phyloP scores from a whole-genome alignment of 371 early-diverging fungal species.

The Lichtheimia ornata region DNA sequence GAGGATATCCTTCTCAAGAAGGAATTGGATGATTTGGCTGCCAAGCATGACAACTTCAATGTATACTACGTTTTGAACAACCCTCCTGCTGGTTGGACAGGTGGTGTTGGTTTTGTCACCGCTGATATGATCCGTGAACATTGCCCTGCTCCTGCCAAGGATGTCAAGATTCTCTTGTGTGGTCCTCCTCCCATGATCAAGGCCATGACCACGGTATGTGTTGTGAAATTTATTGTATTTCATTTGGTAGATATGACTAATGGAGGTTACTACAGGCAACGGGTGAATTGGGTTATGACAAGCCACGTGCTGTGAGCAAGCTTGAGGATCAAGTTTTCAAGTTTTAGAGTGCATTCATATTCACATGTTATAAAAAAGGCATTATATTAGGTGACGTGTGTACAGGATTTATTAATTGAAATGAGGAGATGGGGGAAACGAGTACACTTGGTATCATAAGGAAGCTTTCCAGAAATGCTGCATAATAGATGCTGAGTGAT shows the following conservation, averaged over 20 bases:
- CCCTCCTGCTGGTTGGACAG: constrained; percentile 82
- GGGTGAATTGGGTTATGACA: constrained; percentile 71
- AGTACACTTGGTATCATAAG: constrained; percentile 16
- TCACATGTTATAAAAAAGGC: background rate
- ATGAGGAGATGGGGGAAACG: background rate
- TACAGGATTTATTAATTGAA: background rate
- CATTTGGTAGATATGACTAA: background rate
- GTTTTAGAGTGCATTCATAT: constrained; percentile 58
- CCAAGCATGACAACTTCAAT: constrained; percentile 77
- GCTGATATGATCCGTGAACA: constrained; percentile 77
- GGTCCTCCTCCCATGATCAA: constrained; percentile 95
- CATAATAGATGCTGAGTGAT: constrained; percentile 23
- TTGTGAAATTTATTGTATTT: background rate
- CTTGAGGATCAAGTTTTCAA: constrained; percentile 89
- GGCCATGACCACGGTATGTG: constrained; percentile 71
- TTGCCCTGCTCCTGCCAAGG: constrained; percentile 75
- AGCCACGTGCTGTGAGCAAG: constrained; percentile 83
- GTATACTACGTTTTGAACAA: constrained; percentile 88
- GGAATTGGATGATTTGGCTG: constrained; percentile 80
- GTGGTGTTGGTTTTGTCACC: constrained; percentile 87
- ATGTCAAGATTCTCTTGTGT: constrained; percentile 90
- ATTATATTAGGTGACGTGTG: background rate
- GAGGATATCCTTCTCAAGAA: constrained; percentile 88
- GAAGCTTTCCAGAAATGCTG: constrained; percentile 6
- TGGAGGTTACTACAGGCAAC: constrained; percentile 35